Percentiles rank a stretch among this genome's conserved stretches.
These are phyloP conservation scores for Neophaeococcomyces mojaviensis DNA, from an alignment of 2,329 filamentous ascomycete species.

Conservation along the genomic window DNA sequence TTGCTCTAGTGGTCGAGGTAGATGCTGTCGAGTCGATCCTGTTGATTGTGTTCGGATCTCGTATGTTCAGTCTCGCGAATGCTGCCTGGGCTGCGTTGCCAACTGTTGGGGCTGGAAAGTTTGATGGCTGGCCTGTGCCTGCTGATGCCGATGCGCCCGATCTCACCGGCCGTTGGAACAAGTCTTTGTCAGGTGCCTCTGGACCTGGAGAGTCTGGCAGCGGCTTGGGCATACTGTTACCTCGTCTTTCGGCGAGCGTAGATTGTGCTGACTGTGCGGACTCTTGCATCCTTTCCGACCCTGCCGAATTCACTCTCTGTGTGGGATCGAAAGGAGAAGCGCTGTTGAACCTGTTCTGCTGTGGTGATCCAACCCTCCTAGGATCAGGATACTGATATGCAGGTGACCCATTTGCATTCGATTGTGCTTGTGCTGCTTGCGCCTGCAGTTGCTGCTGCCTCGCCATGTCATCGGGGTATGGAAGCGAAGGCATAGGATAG, in stretches of 20 bases:
- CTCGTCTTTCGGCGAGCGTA: constrained; percentile 72
- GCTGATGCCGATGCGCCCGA: too few species aligned
- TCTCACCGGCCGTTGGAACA: constrained; percentile 60
- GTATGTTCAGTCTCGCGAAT: constrained; percentile 40
- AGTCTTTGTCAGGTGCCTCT: constrained; percentile 64
- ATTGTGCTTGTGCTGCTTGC: constrained; percentile 2
- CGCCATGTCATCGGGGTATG: constrained; percentile 63
- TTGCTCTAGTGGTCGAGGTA: constrained; percentile 84
- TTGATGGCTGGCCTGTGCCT: not conserved
- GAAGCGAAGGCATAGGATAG: constrained; percentile 60
- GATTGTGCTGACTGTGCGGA: constrained; percentile 38
- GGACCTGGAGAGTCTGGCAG: constrained; percentile 75
- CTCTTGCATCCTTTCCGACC: constrained; percentile 32
- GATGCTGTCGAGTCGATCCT: constrained; percentile 75
- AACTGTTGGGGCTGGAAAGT: constrained; percentile 13
- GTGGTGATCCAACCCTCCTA: constrained; percentile 21
- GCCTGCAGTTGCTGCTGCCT: constrained; percentile 35
- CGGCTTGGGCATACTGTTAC: constrained; percentile 66
- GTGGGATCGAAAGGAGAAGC: constrained; percentile 13
- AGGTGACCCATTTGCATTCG: constrained; percentile 28
- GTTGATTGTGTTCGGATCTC: constrained; percentile 49
- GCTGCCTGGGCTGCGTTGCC: constrained; percentile 14
- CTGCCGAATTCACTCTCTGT: constrained; percentile 32
- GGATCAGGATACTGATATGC: constrained; percentile 41
- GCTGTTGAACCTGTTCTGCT: constrained; percentile 14